Base-by-base conservation (phyloP, 2,329 filamentous ascomycete genomes). In the Aspergillus proliferans region DNA sequence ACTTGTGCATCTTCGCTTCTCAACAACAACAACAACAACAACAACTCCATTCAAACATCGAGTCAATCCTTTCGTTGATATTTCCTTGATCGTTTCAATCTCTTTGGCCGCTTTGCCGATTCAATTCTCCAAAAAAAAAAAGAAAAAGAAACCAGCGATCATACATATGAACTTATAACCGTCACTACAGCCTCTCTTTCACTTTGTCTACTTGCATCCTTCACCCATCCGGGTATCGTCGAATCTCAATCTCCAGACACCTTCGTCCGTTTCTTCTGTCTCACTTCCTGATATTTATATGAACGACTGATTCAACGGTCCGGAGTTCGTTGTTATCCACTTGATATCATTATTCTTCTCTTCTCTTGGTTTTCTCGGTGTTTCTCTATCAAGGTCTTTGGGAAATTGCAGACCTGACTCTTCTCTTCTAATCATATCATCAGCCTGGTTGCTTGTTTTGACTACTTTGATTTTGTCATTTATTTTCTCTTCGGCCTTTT, bases 401-500 rank as follows among this genome's bases (percentile, higher is more conserved):
- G 56, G 56, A 54, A 56, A 57, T 53, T 46, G 42, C 53, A 54
- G 52, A 53, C 58, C 56, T 58, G 54, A 49, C 58, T 56, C 56
- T 60, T 58, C 57, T 53, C 53, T 47, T 50, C 54, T 61, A 57
- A 59, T 58, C 54, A 48, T 43, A 43, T 54, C 54, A 59, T 54
- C 58, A 61, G 58, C 61, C 61, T 62, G 62, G 60, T 62, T 60
- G 62, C 60, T 59, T 10, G 49, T 58, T 58, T 40, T 52, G 38
- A 47, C 36, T 46, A 38, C 40, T 47, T 56, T 59, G 58, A 36
- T 47, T 34, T 52, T 54, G 51, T 47, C 49, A 47, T 39, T 40
- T 40, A 21, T 40, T 40, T 38, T 18, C 34, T 22, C 38, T 12
- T 12, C 26, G 4, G 10, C 26, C 9, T 3, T 4, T 12, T 12